Conservation (phyloP, 345 rosid genomes). For the Salix purpurea region DNA sequence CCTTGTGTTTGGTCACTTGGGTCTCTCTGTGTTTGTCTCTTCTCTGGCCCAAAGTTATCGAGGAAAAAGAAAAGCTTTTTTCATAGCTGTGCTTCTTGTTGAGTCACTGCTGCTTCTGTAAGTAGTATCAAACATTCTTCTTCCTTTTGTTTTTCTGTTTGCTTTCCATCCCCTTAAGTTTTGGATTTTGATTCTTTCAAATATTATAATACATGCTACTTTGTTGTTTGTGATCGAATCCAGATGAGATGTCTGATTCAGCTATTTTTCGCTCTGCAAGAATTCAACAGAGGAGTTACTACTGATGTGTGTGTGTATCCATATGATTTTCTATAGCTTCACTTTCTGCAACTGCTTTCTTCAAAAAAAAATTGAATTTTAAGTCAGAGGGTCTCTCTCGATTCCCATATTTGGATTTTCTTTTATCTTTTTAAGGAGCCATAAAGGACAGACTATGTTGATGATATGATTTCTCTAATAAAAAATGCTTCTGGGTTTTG, state of each 20-base stretch:
- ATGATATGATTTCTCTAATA: background rate
- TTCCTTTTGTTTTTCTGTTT: background rate
- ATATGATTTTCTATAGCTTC: slow-evolving; percentile 4
- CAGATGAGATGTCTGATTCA: slow-evolving; percentile 19
- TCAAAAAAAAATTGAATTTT: background rate
- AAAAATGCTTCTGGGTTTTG: slow-evolving; percentile 15
- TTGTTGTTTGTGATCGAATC: slow-evolving; percentile 26
- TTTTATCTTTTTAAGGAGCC: background rate
- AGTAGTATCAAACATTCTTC: slow-evolving; percentile 10
- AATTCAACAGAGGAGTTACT: slow-evolving; percentile 9
- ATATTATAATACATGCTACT: slow-evolving; percentile 1
- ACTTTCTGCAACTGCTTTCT: slow-evolving; percentile 23
- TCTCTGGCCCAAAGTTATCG: slow-evolving; percentile 10
- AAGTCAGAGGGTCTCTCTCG: slow-evolving; percentile 21
- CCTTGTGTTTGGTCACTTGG: slow-evolving; percentile 4
- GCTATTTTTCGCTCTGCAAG: slow-evolving; percentile 8
- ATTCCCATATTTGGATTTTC: slow-evolving; percentile 1
- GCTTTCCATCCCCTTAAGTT: background rate
- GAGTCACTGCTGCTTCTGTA: slow-evolving; percentile 11
- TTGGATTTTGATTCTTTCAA: background rate
- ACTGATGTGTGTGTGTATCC: slow-evolving; percentile 12
- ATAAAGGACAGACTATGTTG: background rate
- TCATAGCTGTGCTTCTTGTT: slow-evolving; percentile 8
- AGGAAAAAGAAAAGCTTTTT: slow-evolving; percentile 4
- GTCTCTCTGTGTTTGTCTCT: slow-evolving; percentile 1